Evolutionary conservation across 441 rosid species (phyloP), one percentile per base, ranked within the genome.

Genomic region (Viola pubescens): DNA sequence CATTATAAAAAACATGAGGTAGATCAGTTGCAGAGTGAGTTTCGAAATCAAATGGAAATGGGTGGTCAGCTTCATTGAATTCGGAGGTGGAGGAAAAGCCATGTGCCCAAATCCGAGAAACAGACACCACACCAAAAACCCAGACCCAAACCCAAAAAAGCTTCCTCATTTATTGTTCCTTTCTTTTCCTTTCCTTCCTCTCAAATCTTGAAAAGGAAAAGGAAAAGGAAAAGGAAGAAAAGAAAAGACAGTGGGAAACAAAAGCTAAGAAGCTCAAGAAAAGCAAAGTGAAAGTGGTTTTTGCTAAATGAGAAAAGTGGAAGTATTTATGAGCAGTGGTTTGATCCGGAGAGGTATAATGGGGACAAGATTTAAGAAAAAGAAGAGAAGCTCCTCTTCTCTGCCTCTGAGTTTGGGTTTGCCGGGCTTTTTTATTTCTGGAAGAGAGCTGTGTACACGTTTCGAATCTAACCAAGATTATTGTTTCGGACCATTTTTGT

Each of bases 41-140:
- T 70, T 72, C 4, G 3, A 72, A 66, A 77, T 73, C 56, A 82
- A 47, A 56, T 26, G 34, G 34, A 26, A 26, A 26, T 26, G 34
- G 34, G 34, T 26, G 34, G 34, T 84, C 88, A 7, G 92, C 85
- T 48, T 75, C 89, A 72, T 86, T 85, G 57, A 81, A 26, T 26
- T 26, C 34, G 34, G 34, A 26, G 34, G 34, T 72, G 56, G 74
- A 79, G 19, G 69, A 56, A 49, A 73, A 67, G 64, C 83, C 86
- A 67, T 64, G 13, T 9, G 65, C 81, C 77, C 63, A 43, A 41
- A 54, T 66, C 45, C 63, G 39, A 44, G 67, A 63, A n/a, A 48
- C 65, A 26, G 34, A 63, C 52, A 61, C 26, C 64, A 63, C n/a
- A 50, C 6, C 49, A 58, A 78, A 54, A 70, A 26, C 34, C 48